Evolutionary conservation across 306 rosid genomes (phyloP).

Genomic region (Prunus mongolica): DNA sequence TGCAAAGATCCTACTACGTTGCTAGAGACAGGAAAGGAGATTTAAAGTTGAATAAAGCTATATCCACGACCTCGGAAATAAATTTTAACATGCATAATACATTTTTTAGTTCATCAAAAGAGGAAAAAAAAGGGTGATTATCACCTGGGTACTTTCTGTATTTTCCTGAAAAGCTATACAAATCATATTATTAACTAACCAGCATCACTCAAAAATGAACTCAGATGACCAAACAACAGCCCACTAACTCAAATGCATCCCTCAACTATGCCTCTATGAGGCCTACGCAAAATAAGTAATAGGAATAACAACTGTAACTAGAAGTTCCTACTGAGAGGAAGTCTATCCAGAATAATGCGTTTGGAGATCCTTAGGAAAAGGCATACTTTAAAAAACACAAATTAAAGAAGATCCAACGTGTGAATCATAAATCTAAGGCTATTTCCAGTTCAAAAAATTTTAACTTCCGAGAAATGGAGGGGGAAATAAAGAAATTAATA

Average conservation of each 20-base stretch:
- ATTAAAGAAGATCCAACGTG: not conserved
- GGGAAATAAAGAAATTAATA: not conserved
- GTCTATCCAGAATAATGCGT: no score
- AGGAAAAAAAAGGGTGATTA: not conserved
- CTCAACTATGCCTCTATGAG: not conserved
- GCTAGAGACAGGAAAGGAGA: not conserved
- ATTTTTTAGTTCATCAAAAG: not conserved
- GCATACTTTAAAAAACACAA: not conserved
- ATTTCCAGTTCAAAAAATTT: constrained; percentile 10
- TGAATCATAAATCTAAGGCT: constrained; percentile 4
- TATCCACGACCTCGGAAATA: not conserved
- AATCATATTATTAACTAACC: not conserved
- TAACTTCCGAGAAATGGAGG: not conserved
- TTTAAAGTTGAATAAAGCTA: not conserved
- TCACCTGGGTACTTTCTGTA: not conserved
- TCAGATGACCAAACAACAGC: constrained; percentile 3
- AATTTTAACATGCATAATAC: not conserved
- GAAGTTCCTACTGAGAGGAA: no score
- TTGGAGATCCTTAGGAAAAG: no score
- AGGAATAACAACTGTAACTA: no score
- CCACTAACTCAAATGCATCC: not conserved
- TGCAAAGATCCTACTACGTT: not conserved
- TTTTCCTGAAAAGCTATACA: not conserved
- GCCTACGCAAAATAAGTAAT: not conserved
- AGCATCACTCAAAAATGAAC: not conserved